These are phyloP conservation scores for Aureobasidium lini DNA, from an alignment of 2,329 filamentous ascomycete genomes.

Conservation along the genomic window DNA sequence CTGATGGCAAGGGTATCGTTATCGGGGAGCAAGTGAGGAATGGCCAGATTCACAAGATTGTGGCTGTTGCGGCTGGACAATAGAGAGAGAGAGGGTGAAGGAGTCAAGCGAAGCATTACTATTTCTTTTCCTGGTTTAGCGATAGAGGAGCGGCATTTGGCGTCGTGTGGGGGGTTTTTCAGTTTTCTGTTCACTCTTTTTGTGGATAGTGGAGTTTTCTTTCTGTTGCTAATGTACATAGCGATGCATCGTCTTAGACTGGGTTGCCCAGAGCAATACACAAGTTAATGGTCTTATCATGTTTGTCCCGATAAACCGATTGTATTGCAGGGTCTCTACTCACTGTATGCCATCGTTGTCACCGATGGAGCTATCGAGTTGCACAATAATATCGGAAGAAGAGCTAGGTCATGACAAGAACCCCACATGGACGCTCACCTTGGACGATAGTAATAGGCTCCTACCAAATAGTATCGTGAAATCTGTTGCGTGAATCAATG, in stretches of 20 bases:
- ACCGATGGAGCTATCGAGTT: too few relatives aligned
- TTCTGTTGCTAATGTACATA: not conserved
- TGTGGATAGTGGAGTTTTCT: not conserved
- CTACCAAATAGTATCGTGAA: not conserved
- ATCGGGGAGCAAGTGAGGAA: not conserved
- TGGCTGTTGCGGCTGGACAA: not conserved
- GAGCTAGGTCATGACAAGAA: too few relatives aligned
- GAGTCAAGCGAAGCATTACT: not conserved
- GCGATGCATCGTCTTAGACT: not conserved
- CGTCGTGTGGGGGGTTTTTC: not conserved
- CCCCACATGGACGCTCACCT: too few relatives aligned
- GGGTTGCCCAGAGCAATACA: not conserved
- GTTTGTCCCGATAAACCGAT: too few relatives aligned
- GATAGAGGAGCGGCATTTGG: not conserved
- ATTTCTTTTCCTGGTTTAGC: not conserved
- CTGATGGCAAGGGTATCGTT: slow-evolving; percentile 1
- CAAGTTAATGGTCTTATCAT: not conserved
- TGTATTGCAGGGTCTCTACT: too few relatives aligned
- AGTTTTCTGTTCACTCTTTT: too few relatives aligned
- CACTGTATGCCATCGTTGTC: too few relatives aligned
- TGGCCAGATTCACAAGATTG: not conserved
- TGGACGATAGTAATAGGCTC: too few relatives aligned
- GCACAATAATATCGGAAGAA: too few relatives aligned
- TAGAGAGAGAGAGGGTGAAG: slow-evolving; percentile 15
- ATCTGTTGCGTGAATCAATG: not conserved